Conservation (phyloP, 2,329 filamentous ascomycete genomes). For the Sarocladium kiliense region DNA sequence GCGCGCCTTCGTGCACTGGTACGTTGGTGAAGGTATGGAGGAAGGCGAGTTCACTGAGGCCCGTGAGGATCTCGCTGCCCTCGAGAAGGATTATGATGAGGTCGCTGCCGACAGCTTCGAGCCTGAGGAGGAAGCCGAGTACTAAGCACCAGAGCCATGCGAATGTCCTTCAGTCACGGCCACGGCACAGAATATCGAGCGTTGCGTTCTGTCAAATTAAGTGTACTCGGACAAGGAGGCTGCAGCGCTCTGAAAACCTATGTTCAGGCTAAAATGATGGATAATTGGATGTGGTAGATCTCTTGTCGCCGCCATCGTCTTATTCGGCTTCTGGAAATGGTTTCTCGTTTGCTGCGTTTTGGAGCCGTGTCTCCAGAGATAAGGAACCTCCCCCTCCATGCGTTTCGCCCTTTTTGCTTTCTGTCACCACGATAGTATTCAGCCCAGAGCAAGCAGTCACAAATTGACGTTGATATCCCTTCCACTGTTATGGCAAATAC, state of each 20-base stretch:
- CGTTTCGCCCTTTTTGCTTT: constrained; percentile 14
- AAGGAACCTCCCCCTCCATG: constrained; percentile 18
- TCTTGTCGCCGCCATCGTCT: constrained; percentile 16
- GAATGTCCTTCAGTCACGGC: no score
- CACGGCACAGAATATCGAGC: background rate
- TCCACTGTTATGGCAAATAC: no score
- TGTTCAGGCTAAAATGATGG: background rate
- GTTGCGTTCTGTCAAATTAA: background rate
- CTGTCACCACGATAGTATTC: constrained; percentile 6
- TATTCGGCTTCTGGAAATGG: constrained; percentile 13
- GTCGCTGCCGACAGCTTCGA: constrained; percentile 69
- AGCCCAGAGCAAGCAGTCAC: constrained; percentile 20
- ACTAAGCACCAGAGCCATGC: constrained; percentile 48
- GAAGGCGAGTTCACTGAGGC: constrained; percentile 87
- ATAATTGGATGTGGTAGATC: constrained; percentile 13
- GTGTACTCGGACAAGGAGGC: background rate
- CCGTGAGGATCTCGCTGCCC: constrained; percentile 76
- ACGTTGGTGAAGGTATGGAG: constrained; percentile 88
- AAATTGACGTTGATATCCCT: constrained; percentile 26
- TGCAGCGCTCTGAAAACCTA: background rate
- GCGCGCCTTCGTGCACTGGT: constrained; percentile 73
- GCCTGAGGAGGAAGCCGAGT: constrained; percentile 63
- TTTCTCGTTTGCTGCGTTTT: constrained; percentile 13
- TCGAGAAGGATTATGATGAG: constrained; percentile 86
- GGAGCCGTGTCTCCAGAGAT: constrained; percentile 24